Evolutionary conservation across 768 basidiomycete species (phyloP), one percentile per base, ranked within the genome.

Genomic region (Suillus paluster): DNA sequence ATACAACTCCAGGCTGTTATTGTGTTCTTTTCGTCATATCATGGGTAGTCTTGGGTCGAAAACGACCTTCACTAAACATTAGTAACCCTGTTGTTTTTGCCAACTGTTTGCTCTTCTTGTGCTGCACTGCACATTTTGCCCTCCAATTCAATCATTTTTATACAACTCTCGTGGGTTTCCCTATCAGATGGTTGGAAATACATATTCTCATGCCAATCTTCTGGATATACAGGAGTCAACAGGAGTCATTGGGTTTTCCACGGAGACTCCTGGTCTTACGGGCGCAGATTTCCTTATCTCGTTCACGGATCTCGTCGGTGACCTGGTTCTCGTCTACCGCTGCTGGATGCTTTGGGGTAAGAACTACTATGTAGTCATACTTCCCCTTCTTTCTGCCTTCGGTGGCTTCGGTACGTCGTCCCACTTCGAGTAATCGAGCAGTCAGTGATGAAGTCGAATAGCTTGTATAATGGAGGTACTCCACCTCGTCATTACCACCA

Each of bases 341-440:
- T 80, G 78, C 67, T 82, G 77, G 73, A 65, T 78, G 62, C 50
- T 82, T 50, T 82, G 80, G 78, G 71, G 65, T 1, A 67, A 64
- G 54, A 77, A 72, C 42, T 73, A 73, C 59, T 72, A 68, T 60
- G 48, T 81, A 39, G 53, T 75, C 30, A 42, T 77, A 25, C 50
- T 80, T 2, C 81, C 80, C 4, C 48, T 74, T 58, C 67, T 81
- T 11, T 63, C 73, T 9, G 68, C 80, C 1, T 12, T 79, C 12
- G 68, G 62, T 9, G 72, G 74, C 39, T 71, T 81, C 50, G 65
- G 81, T 80, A 66, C 27, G 78, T 52, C 3, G 5, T 11, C 55
- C 25, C n/a, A 17, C 42, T 36, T 55, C 23, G 9, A 6, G 46
- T 17, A 19, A 33, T n/a, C 5, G n/a, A 38, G 3, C 9, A 25